phyloP scores from a whole-genome alignment of 2,329 filamentous ascomycete genomes.

The Trichophyton schoenleinii region DNA sequence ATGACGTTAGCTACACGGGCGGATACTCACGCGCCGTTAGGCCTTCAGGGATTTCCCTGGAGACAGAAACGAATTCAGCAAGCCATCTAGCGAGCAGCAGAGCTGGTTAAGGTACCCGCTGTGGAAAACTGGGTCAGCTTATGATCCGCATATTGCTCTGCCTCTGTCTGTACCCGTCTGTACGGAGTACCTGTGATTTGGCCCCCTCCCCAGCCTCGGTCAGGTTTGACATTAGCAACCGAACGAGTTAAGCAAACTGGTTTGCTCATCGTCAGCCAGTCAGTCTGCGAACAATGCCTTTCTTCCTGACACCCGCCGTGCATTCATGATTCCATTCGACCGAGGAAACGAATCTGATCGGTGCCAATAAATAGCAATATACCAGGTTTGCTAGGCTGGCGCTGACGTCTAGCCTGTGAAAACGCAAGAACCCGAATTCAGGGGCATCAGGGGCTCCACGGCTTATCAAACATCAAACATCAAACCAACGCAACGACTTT shows the following conservation, averaged over 20 bases:
- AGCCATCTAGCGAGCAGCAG: not conserved
- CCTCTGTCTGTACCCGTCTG: too few species aligned
- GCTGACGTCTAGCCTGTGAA: not conserved
- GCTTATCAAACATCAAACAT: not conserved
- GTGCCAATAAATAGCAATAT: not conserved
- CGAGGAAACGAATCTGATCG: not conserved
- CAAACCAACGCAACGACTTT: not conserved
- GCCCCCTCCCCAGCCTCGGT: not conserved
- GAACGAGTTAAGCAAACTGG: not conserved
- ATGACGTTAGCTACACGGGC: not conserved
- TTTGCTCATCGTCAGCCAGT: not conserved
- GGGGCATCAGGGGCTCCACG: not conserved
- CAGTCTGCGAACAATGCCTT: not conserved
- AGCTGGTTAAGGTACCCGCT: not conserved
- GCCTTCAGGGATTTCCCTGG: not conserved
- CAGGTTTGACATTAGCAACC: not conserved
- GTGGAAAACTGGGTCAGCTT: not conserved
- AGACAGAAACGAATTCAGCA: not conserved
- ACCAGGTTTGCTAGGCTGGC: not conserved
- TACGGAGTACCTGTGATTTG: not conserved
- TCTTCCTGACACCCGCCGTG: not conserved
- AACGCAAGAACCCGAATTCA: not conserved
- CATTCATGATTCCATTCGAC: not conserved
- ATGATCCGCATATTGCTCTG: not conserved
- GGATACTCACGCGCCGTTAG: not conserved